Conservation (phyloP, 2,329 filamentous ascomycete genomes). For the Nigrograna mackinnonii region DNA sequence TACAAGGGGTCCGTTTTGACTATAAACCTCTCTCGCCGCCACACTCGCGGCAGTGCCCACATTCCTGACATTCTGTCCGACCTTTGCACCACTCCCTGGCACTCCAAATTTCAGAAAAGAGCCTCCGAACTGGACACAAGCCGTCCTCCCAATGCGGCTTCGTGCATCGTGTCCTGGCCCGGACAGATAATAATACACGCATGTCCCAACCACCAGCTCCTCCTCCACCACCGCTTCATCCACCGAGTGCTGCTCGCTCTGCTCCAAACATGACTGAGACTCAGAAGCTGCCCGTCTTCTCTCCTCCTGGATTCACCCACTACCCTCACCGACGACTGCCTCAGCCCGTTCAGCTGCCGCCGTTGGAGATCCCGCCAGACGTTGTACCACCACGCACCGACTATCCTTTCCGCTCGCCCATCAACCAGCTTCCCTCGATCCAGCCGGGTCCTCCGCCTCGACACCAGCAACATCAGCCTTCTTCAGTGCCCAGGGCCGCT, state of each 20-base stretch:
- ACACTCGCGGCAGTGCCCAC: constrained; percentile 40
- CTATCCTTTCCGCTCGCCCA: constrained; percentile 43
- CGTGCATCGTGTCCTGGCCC: constrained; percentile 43
- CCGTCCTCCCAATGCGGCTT: constrained; percentile 43
- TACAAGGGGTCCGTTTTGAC: constrained; percentile 31
- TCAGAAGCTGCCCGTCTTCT: constrained; percentile 47
- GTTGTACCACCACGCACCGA: constrained; percentile 41
- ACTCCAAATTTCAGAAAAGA: constrained; percentile 35
- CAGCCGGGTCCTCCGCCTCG: constrained; percentile 34
- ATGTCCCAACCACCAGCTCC: constrained; percentile 46
- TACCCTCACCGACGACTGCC: constrained; percentile 44
- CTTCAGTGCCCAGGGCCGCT: constrained; percentile 27
- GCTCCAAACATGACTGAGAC: constrained; percentile 49
- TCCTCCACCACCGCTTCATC: constrained; percentile 47
- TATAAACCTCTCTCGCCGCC: constrained; percentile 44
- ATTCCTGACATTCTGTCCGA: constrained; percentile 44
- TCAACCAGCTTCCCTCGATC: constrained; percentile 41
- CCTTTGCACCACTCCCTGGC: constrained; percentile 41
- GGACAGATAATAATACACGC: constrained; percentile 47
- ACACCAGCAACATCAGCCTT: constrained; percentile 16
- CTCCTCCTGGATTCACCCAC: constrained; percentile 43
- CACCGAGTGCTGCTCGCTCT: constrained; percentile 37
- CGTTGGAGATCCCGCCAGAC: constrained; percentile 41
- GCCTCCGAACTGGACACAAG: constrained; percentile 39
- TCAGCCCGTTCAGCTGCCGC: constrained; percentile 44